Evolutionary conservation across 441 rosid genomes (phyloP).

Genomic region (Corymbia calophylla): DNA sequence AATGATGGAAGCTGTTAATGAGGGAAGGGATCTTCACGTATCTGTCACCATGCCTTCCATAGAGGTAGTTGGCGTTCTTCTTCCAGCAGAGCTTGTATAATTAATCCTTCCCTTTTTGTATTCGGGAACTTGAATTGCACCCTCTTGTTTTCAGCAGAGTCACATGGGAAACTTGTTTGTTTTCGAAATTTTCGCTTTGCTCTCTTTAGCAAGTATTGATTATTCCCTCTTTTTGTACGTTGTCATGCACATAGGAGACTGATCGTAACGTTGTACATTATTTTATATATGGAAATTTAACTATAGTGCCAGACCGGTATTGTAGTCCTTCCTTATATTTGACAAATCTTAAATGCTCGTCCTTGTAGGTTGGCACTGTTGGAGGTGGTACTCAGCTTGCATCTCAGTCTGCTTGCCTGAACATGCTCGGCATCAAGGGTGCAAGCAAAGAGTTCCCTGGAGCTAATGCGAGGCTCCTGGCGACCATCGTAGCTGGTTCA

Average conservation of each 20-base stretch:
- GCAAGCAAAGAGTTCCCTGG: constrained; percentile 70
- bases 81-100: neutral
- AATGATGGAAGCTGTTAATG: constrained; percentile 90
- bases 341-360: neutral
- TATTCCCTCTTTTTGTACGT: neutral
- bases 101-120: neutral
- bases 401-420: constrained; percentile 87
- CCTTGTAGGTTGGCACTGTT: constrained; percentile 69
- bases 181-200: neutral
- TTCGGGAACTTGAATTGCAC: neutral
- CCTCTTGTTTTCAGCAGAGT: neutral
- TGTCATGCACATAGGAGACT: neutral
- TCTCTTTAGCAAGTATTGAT: neutral
- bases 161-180: neutral
- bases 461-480: constrained; percentile 67
- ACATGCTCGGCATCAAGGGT: constrained; percentile 80
- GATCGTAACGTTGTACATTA: neutral
- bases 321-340: neutral
- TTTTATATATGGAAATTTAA: neutral
- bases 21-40: constrained; percentile 69
- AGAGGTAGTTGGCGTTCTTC: constrained; percentile 36
- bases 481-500: constrained; percentile 72
- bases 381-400: constrained; percentile 97
- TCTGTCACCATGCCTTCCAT: constrained; percentile 92
- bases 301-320: neutral